phyloP scores from a whole-genome alignment of 2,329 filamentous ascomycete genomes.

The Penicillium hordei region DNA sequence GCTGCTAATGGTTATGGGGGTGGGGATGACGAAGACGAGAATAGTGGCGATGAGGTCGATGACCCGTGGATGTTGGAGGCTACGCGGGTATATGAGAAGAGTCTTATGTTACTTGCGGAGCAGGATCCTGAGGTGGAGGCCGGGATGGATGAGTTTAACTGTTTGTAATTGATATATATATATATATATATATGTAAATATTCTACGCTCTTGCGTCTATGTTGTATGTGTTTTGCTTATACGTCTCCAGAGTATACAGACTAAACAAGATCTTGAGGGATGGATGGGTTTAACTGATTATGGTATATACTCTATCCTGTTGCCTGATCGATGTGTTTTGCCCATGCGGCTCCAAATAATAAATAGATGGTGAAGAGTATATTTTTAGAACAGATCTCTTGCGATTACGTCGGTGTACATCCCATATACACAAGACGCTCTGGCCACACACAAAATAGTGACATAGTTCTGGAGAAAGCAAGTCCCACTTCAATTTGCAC shows the following conservation, averaged over 20 bases:
- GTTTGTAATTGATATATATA: not conserved
- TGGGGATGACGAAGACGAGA: conserved; percentile 45
- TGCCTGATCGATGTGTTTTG: not conserved
- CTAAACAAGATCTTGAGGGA: too few relatives aligned
- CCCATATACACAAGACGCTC: not conserved
- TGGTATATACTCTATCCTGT: not conserved
- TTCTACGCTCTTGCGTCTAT: not conserved
- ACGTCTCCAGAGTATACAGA: too few relatives aligned
- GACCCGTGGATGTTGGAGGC: conserved; percentile 64
- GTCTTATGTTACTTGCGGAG: conserved; percentile 71
- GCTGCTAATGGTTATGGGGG: conserved; percentile 26
- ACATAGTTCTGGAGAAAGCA: not conserved
- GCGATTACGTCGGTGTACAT: not conserved
- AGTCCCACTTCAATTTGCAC: not conserved
- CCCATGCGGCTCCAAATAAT: not conserved
- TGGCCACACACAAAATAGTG: conserved; percentile 5
- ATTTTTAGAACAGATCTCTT: conserved; percentile 4
- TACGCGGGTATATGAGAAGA: conserved; percentile 75
- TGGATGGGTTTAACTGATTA: too few relatives aligned
- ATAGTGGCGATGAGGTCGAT: conserved; percentile 48
- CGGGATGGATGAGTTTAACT: conserved; percentile 23
- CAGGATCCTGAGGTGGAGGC: conserved; percentile 16
- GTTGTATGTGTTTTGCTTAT: not conserved
- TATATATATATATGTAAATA: not conserved
- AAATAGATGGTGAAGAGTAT: not conserved